Base-by-base conservation (phyloP, 768 basidiomycete genomes). In the Boletus fagicola region DNA sequence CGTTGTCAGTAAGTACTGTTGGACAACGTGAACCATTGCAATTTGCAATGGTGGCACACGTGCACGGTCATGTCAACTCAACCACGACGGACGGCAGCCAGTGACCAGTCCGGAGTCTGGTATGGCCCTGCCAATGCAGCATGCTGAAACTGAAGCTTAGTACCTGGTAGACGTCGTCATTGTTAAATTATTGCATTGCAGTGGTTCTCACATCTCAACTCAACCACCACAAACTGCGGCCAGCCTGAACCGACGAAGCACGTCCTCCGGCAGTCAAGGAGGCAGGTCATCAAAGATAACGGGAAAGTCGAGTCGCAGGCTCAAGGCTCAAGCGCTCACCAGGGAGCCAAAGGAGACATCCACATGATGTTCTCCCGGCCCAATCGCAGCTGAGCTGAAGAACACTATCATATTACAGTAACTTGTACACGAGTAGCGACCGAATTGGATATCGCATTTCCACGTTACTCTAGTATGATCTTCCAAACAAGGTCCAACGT, bases 401-500 rank as follows among this genome's bases (percentile, higher is more conserved):
- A 52, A 22, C 26, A 18, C 39, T 43, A 30, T 50, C 53, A 39
- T n/a, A n/a, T 51, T 35, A 40, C 20, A 26, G 15, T 42, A 39
- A 40, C 18, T 36, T 26, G 26, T 49, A 16, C 18, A 36, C 31
- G 20, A 11, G 15, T 16, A 49, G 28, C 45, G 28, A 53, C 52
- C 45, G 36, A 51, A 42, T 45, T 49, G 49, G 58, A 47, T 48
- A 16, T 40, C 36, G 15, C 24, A 33, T 33, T 44, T 49, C 26
- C 49, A 33, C 26, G 0, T 30, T 10, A 43, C 42, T 65, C 71
- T 81, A 93, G 68, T 92, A 93, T 22, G 88, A 90, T 64, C 92
- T 80, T 39, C 97, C 97, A 74, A 98, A 99, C 83, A 99, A 78
- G 62, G 95, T 95, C 94, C 94, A 98, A 65, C 90, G 82, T 78